Conservation (phyloP, 2,329 filamentous ascomycete genomes). For the Pyricularia pennisetigena region DNA sequence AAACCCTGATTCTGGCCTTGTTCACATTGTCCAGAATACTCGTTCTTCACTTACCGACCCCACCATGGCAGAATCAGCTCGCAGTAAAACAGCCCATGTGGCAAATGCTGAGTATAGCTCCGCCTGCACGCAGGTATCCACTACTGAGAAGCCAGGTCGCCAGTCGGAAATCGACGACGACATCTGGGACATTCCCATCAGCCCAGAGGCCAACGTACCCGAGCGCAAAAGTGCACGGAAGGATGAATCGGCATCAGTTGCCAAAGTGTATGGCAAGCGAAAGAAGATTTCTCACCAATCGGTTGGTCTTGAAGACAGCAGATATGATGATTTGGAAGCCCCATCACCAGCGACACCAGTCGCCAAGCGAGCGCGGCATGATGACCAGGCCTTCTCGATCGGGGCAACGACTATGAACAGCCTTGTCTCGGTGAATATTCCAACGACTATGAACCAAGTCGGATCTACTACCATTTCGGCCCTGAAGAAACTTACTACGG, state of each 20-base stretch:
- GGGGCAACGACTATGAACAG: background rate
- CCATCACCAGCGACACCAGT: background rate
- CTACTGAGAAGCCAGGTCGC: constrained; percentile 16
- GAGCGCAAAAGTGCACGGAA: background rate
- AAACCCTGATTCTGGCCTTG: background rate
- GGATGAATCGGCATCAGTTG: background rate
- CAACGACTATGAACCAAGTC: background rate
- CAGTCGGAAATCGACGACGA: constrained; percentile 14
- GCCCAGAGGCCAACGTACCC: constrained; percentile 16
- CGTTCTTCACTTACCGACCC: background rate
- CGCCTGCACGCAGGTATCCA: constrained; percentile 23
- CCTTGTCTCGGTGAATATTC: background rate
- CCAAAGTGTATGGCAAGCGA: constrained; percentile 10
- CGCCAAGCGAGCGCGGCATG: background rate
- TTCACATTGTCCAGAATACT: background rate
- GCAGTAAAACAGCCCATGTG: constrained; percentile 9
- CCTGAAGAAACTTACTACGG: background rate
- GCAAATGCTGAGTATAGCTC: constrained; percentile 9
- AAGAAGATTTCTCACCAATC: constrained; percentile 7
- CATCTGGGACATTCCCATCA: constrained; percentile 35
- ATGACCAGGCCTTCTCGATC: background rate
- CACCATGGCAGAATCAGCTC: background rate
- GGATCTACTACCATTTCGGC: background rate
- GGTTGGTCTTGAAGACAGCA: background rate
- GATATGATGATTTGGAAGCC: background rate